These are phyloP conservation scores for Infundibulicybe gibba DNA, from an alignment of 768 basidiomycete genomes.

Conservation along the genomic window DNA sequence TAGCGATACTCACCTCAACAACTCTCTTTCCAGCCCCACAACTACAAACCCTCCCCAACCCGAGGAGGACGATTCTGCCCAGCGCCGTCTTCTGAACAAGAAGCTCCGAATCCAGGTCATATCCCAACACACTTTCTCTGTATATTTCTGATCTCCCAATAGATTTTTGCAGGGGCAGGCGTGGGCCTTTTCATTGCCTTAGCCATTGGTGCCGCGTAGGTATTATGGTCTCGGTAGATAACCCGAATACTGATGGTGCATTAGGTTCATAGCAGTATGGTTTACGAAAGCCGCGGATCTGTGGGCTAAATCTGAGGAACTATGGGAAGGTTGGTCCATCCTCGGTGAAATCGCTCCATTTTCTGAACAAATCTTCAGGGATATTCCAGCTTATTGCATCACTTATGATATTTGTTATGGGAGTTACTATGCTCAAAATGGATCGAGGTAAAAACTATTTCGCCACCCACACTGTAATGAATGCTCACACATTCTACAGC, in stretches of 20 bases:
- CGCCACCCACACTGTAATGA: neutral
- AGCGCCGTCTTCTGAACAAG: slow-evolving; percentile 47
- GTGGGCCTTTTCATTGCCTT: slow-evolving; percentile 77
- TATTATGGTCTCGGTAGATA: neutral
- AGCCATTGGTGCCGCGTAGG: slow-evolving; percentile 75
- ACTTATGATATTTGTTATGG: slow-evolving; percentile 91
- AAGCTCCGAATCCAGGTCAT: slow-evolving; percentile 68
- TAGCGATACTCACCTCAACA: slow-evolving; percentile 22
- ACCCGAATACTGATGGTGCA: neutral
- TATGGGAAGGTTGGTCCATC: slow-evolving; percentile 82
- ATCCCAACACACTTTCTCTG: neutral
- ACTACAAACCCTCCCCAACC: slow-evolving; percentile 18
- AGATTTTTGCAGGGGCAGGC: slow-evolving; percentile 77
- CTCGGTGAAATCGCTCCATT: neutral
- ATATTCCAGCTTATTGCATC: slow-evolving; percentile 68
- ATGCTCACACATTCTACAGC: slow-evolving; percentile 32
- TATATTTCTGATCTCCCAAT: neutral
- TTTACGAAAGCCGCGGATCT: slow-evolving; percentile 87
- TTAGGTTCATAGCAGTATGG: slow-evolving; percentile 86
- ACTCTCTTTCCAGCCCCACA: slow-evolving; percentile 15
- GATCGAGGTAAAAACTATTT: slow-evolving; percentile 50
- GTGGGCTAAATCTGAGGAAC: slow-evolving; percentile 78
- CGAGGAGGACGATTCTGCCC: slow-evolving; percentile 13
- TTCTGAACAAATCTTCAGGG: slow-evolving; percentile 22
- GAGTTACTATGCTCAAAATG: slow-evolving; percentile 91